phyloP scores from a whole-genome alignment of 2,329 filamentous ascomycete species.

The Thermoascus crustaceus region DNA sequence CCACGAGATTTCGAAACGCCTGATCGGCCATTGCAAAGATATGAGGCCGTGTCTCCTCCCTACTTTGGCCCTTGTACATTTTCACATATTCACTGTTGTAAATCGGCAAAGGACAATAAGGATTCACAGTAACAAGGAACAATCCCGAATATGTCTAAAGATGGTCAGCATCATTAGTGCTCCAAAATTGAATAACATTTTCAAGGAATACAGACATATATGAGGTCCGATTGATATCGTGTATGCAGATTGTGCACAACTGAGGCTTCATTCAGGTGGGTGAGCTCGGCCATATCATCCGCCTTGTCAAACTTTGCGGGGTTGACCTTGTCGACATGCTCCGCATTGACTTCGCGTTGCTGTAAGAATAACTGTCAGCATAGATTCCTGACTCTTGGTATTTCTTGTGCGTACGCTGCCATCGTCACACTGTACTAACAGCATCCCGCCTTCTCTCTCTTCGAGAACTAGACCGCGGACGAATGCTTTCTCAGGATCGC shows the following conservation, averaged over 20 bases:
- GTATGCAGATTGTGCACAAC: constrained; percentile 95
- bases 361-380: constrained; percentile 31
- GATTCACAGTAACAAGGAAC: constrained; percentile 94
- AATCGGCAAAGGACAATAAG: constrained; percentile 88
- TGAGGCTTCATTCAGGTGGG: constrained; percentile 93
- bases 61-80: constrained; percentile 86
- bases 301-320: constrained; percentile 99
- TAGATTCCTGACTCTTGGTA: background rate
- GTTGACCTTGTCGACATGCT: constrained; percentile 96
- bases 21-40: constrained; percentile 97
- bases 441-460: constrained; percentile 58
- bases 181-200: background rate
- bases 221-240: constrained; percentile 90
- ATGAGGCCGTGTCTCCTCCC: constrained; percentile 93
- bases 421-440: constrained; percentile 90
- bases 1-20: constrained; percentile 89
- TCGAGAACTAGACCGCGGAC: constrained; percentile 88
- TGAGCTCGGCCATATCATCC: constrained; percentile 97
- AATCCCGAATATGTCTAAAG: constrained; percentile 83
- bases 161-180: too few relatives aligned
- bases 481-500: constrained; percentile 78
- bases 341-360: constrained; percentile 78
- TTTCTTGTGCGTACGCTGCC: constrained; percentile 59
- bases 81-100: constrained; percentile 96
- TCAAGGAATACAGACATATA: constrained; percentile 53